phyloP scores from a whole-genome alignment of 2,329 filamentous ascomycete species.

The Diaporthe sp. region DNA sequence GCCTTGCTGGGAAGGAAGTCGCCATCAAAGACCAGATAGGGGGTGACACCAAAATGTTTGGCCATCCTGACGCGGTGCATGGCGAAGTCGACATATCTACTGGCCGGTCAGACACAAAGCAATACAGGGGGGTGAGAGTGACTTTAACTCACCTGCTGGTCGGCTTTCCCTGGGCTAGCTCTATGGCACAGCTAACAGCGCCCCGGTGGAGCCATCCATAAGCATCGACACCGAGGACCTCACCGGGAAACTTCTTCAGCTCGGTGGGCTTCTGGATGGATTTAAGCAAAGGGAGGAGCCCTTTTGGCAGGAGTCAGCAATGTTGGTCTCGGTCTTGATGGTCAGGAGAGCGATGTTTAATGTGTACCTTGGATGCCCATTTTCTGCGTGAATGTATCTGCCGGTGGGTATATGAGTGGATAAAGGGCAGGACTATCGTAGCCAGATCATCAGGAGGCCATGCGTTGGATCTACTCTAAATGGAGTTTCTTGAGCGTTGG shows the following conservation, averaged over 20 bases:
- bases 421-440: not conserved
- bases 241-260: slow-evolving; percentile 87
- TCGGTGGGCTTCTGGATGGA: slow-evolving; percentile 93
- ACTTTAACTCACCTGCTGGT: slow-evolving; percentile 79
- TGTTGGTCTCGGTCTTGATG: not conserved
- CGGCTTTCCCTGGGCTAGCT: slow-evolving; percentile 89
- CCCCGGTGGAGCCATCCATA: slow-evolving; percentile 99
- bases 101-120: not conserved
- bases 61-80: slow-evolving; percentile 95
- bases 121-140: not conserved
- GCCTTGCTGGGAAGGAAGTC: slow-evolving; percentile 96
- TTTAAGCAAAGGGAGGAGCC: slow-evolving; percentile 91
- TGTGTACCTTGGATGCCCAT: slow-evolving; percentile 49
- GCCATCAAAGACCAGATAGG: slow-evolving; percentile 96
- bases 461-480: slow-evolving; percentile 5
- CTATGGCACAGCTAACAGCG: slow-evolving; percentile 89
- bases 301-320: slow-evolving; percentile 57
- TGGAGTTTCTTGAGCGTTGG: not conserved
- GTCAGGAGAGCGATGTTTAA: not conserved
- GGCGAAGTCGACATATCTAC: slow-evolving; percentile 88
- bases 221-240: slow-evolving; percentile 94
- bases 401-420: not conserved
- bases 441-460: slow-evolving; percentile 20
- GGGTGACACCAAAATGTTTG: slow-evolving; percentile 91
- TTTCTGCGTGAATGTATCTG: slow-evolving; percentile 18